Base-by-base conservation (phyloP, 371 early-diverging fungal species). In the Mortierella sp. region DNA sequence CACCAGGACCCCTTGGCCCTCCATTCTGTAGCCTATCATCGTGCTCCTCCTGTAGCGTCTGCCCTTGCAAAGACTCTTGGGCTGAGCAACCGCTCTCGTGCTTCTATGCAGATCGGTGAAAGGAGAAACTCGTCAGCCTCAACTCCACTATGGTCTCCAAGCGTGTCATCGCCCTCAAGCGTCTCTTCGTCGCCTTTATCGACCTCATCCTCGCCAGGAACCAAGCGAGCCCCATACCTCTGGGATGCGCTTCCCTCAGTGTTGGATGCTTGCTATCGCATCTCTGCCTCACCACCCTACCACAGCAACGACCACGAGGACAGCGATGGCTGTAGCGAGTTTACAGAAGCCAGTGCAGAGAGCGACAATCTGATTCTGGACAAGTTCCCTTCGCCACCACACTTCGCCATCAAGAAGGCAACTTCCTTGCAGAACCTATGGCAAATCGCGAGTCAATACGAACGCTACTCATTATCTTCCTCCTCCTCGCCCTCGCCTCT, bases 1-100 rank as follows among this genome's bases (percentile, higher is more conserved):
- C 50, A 76, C 40, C 48, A 50, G 14, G 77, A 76, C 21, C 74
- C 76, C 40, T 31, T 71, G 31, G 77, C 77, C 24, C 74, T 57
- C 1, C 71, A 74, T 46, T 69, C 72, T 24, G 21, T 72, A 16
- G 44, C 40, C 21, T 31, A 61, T 19, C 71, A 26, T n/a, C 69
- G 54, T 54, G 21, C 54, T 3, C 0, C 59, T 3, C 61, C 34
- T 34, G 16, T 19, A 16, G 34, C 59, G 0, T 71, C 31, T 37
- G 24, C 43, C 14, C 2, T 14, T 16, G 8, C 72, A 19, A 57
- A 11, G 26, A 37, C 2, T 28, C 0, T 34, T n/a, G 67, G 8
- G 6, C 21, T 24, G 19, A 2, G 6, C 16, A 8, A 61, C 5
- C 26, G 0, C 2, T 73, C 43, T n/a, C n/a, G 28, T 19, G n/a